Conservation (phyloP, 306 rosid genomes). For the Castanea sativa region DNA sequence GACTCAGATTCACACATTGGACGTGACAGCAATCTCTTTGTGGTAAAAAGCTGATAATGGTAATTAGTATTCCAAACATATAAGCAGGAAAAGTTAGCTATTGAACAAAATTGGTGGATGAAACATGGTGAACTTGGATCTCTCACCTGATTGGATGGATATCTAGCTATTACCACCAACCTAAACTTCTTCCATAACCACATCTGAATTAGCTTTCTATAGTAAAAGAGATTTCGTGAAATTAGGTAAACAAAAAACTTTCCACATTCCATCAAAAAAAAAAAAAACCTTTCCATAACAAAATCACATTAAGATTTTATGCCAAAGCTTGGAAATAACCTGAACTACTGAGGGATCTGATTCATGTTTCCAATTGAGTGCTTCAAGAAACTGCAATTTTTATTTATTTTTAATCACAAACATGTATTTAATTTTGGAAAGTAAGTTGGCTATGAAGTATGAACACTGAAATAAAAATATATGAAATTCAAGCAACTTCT, state of each 20-base stretch:
- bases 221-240: conserved; percentile 10
- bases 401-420: conserved; percentile 3
- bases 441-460: neutral
- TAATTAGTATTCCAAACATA: too few species aligned
- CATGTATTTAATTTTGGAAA: conserved; percentile 15
- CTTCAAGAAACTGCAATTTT: conserved; percentile 70
- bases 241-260: neutral
- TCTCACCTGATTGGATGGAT: conserved; percentile 49
- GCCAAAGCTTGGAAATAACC: conserved; percentile 8
- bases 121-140: neutral
- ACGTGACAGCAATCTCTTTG: too few species aligned
- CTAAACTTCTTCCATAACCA: conserved; percentile 34
- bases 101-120: neutral
- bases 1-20: too few species aligned
- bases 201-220: conserved; percentile 53
- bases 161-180: conserved; percentile 38
- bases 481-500: neutral
- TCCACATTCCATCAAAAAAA: too few species aligned
- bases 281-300: neutral
- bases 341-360: conserved; percentile 41
- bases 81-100: neutral
- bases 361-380: conserved; percentile 91
- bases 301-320: conserved; percentile 8
- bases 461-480: neutral
- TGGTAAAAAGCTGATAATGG: too few species aligned